These are phyloP conservation scores for Microstegium vimineum DNA, from an alignment of 176 grass and related monocot genomes.

Conservation along the genomic window DNA sequence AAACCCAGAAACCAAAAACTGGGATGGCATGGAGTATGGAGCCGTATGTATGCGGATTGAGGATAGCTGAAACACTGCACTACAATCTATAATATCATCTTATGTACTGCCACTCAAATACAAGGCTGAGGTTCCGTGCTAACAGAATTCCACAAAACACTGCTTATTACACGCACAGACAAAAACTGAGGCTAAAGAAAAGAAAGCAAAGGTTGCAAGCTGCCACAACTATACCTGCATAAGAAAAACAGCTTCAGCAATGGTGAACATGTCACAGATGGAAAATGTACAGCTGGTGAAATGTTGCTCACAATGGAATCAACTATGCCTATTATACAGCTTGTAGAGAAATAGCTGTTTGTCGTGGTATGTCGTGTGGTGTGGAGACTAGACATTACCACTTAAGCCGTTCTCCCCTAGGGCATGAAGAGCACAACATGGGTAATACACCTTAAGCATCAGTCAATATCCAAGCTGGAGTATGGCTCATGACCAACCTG, in stretches of 20 bases:
- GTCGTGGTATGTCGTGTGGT: background rate
- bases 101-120: background rate
- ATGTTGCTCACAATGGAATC: background rate
- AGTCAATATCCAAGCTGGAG: slow-evolving; percentile 95
- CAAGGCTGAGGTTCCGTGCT: background rate
- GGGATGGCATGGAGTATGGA: background rate
- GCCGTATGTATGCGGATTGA: background rate
- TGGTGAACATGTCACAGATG: background rate
- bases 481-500: slow-evolving; percentile 91
- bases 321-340: background rate
- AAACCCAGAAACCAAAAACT: background rate
- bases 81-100: background rate
- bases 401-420: background rate
- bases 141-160: background rate
- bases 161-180: slow-evolving; percentile 16
- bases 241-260: background rate
- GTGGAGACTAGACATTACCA: background rate
- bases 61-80: background rate
- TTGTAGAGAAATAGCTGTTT: background rate
- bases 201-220: too few relatives aligned
- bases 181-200: background rate
- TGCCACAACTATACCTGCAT: slow-evolving; percentile 14
- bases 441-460: background rate
- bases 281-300: background rate
- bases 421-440: background rate